phyloP scores from a whole-genome alignment of 108 stramenopile genomes.

The Licmophora abbreviata region DNA sequence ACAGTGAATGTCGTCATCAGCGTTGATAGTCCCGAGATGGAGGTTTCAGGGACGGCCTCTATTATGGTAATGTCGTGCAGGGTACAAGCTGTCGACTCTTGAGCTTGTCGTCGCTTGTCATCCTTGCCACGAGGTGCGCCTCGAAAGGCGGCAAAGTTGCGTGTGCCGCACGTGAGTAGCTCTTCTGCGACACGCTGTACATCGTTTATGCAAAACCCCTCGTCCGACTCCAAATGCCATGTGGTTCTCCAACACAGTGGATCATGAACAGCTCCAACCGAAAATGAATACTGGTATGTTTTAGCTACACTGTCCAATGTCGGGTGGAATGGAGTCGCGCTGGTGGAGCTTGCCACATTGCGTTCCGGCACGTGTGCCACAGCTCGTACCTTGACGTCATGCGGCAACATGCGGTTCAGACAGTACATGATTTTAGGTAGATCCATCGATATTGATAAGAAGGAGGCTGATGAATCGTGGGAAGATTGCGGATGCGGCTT shows the following conservation, averaged over 20 bases:
- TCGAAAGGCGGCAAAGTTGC: conserved; percentile 63
- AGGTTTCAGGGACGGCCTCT: neutral
- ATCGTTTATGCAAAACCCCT: conserved; percentile 1
- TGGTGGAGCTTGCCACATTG: conserved; percentile 1
- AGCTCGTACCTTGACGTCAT: conserved; percentile 49
- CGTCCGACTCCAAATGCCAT: conserved; percentile 36
- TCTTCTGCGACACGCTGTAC: neutral
- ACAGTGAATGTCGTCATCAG: neutral
- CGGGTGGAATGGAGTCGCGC: conserved; percentile 55
- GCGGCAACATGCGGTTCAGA: conserved; percentile 72
- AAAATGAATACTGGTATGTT: conserved; percentile 61
- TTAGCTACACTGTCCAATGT: conserved; percentile 48
- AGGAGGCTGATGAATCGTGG: conserved; percentile 42
- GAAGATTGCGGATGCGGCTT: conserved; percentile 41
- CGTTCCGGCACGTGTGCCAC: conserved; percentile 43
- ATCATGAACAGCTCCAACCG: conserved; percentile 51
- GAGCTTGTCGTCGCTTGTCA: conserved; percentile 17
- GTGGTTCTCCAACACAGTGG: conserved; percentile 37
- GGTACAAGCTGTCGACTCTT: conserved; percentile 38
- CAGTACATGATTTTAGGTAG: conserved; percentile 47
- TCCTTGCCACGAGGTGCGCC: conserved; percentile 56
- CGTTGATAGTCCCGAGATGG: conserved; percentile 1
- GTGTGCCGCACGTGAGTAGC: neutral
- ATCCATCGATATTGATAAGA: conserved; percentile 56
- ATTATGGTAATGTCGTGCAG: conserved; percentile 9